Conservation (phyloP, 768 basidiomycete genomes). For the Boletus vermiculosoides region DNA sequence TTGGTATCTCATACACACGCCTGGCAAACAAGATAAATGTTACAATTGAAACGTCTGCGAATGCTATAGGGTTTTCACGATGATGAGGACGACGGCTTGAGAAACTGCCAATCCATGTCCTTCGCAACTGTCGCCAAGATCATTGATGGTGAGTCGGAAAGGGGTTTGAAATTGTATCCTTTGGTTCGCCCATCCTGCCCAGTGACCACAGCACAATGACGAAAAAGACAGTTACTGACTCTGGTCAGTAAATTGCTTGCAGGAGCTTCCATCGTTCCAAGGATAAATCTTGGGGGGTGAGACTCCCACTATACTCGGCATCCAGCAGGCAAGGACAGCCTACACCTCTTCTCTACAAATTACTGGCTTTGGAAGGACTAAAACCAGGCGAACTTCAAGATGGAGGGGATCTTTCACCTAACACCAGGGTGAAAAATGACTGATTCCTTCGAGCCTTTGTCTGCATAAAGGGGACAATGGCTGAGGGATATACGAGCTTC, state of each 20-base stretch:
- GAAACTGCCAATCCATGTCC: not conserved
- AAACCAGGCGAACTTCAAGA: not conserved
- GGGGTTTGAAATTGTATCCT: not conserved
- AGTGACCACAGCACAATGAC: not conserved
- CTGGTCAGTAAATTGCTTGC: not conserved
- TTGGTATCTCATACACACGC: not conserved
- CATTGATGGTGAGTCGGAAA: not conserved
- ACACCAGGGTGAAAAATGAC: not conserved
- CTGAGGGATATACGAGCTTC: not conserved
- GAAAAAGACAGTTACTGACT: not conserved
- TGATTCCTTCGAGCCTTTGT: not conserved
- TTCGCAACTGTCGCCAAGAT: not conserved
- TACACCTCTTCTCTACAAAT: too few species aligned
- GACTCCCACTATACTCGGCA: too few species aligned
- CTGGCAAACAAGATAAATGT: not conserved
- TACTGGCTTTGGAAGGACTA: not conserved
- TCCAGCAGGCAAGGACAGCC: not conserved
- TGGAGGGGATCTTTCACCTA: not conserved
- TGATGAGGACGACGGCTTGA: not conserved
- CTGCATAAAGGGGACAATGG: not conserved
- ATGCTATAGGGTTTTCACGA: not conserved
- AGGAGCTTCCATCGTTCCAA: not conserved
- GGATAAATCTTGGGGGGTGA: not conserved
- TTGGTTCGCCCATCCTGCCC: not conserved
- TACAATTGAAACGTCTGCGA: not conserved